Evolutionary conservation across 106 monocot genomes (phyloP), one percentile per base, ranked within the genome.

Genomic region (Acorus calamus): DNA sequence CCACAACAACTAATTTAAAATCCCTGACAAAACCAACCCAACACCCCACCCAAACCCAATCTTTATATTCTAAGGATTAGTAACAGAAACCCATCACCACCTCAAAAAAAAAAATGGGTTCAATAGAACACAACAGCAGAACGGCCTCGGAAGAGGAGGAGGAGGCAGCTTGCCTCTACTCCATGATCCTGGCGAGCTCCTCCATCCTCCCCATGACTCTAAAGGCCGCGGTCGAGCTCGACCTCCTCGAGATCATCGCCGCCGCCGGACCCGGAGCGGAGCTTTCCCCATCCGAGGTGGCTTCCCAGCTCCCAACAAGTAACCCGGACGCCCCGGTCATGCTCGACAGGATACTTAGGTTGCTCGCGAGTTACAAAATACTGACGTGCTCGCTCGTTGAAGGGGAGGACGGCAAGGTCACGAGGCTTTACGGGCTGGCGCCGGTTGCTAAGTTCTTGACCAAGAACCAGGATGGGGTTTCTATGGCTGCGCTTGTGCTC

Each of bases 311-410:
- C 8, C 42, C 59, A 41, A 42, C 6, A 57, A 6, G 5, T 3
- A 50, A 42, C 42, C 11, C 42, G 9, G 10, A 9, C 3, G 50
- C 59, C 42, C 42, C 69, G 14, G 50, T 42, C 59, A 46, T 48
- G 47, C 69, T 69, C 50, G 69, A 69, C 59, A 57, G 69, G 12
- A 41, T 69, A 6, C 55, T 72, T n/a, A 44, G 73, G 13, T 50
- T 65, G 14, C 73, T 73, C 8, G 73, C 66, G 45, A 66, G 66
- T 42, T 66, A 66, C 73, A n/a, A 66, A 9, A 53, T 73, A 50
- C 41, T 73, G 46, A 73, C 66, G 46, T 73, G 44, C 57, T 14
- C 13, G 41, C 49, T 66, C 8, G 8, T 12, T 43, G 3, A 14
- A 0, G 45, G 11, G 13, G 52, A 50, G 3, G 65, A 50, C 50